Conservation (phyloP, 495 filamentous ascomycete genomes). For the Penicillium herquei region DNA sequence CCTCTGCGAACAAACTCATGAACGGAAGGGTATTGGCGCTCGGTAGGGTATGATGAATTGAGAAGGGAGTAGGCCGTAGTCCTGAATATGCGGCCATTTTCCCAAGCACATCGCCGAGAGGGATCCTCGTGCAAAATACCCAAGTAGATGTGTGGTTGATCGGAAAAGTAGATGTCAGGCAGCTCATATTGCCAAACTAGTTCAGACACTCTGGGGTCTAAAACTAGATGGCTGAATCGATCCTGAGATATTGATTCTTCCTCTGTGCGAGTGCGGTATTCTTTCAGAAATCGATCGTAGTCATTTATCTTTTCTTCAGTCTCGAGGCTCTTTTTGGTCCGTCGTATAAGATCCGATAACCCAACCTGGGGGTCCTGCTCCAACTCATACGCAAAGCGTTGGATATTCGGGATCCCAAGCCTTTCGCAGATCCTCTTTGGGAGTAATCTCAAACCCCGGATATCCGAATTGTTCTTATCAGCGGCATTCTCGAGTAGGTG, state of each 20-base stretch:
- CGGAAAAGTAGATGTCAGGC: constrained; percentile 10
- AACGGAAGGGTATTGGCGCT: constrained; percentile 20
- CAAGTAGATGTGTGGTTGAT: constrained; percentile 51
- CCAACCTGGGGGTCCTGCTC: constrained; percentile 18
- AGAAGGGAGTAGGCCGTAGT: constrained; percentile 59
- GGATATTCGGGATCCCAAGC: constrained; percentile 35
- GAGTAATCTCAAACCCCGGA: constrained; percentile 40
- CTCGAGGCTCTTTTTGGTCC: constrained; percentile 17
- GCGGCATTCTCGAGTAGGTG: constrained; percentile 20
- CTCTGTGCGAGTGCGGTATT: constrained; percentile 31
- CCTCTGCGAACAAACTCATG: constrained; percentile 51
- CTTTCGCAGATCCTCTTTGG: constrained; percentile 34
- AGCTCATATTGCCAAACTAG: constrained; percentile 34
- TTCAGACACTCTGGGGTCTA: constrained; percentile 38
- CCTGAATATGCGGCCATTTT: constrained; percentile 50
- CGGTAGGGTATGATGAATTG: constrained; percentile 33
- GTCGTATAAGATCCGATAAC: constrained; percentile 33
- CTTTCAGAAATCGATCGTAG: constrained; percentile 43
- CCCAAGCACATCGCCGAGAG: constrained; percentile 62
- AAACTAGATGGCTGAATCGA: background rate
- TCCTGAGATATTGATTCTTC: background rate
- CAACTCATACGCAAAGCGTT: constrained; percentile 37
- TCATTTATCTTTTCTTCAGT: constrained; percentile 10
- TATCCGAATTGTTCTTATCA: constrained; percentile 13
- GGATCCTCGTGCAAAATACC: constrained; percentile 59